Evolutionary conservation across 179 eudicot species (phyloP).

Genomic region (Beta macrorhiza): DNA sequence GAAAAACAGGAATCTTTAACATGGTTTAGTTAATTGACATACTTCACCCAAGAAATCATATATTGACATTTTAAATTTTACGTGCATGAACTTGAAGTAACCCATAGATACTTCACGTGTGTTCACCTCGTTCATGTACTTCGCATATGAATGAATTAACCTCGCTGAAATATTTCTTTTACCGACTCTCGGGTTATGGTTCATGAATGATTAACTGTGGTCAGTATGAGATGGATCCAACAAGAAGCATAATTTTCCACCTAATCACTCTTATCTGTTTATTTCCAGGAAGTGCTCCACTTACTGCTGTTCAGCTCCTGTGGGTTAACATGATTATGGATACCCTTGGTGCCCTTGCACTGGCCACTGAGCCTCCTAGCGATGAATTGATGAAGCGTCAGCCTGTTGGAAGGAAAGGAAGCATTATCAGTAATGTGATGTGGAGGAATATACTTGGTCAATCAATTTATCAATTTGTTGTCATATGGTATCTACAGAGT

Average conservation of each 20-base stretch:
- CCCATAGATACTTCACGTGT: neutral
- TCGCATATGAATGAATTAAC: neutral
- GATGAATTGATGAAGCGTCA: conserved; percentile 70
- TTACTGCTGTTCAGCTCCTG: conserved; percentile 91
- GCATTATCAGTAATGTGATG: conserved; percentile 77
- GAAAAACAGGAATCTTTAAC: neutral
- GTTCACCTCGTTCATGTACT: neutral
- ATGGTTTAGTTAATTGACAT: neutral
- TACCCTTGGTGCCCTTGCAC: conserved; percentile 85
- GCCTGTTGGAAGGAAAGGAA: conserved; percentile 82
- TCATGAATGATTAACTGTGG: neutral
- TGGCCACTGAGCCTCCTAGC: conserved; percentile 93
- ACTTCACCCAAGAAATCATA: neutral
- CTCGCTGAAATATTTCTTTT: neutral
- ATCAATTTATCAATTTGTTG: conserved; percentile 69
- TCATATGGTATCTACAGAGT: conserved; percentile 73
- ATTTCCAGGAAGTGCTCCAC: conserved; percentile 68
- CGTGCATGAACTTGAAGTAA: neutral
- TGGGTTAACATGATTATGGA: conserved; percentile 98
- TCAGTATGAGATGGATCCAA: neutral
- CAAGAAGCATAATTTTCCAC: too few species aligned
- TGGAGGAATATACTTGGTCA: conserved; percentile 96
- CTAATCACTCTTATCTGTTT: neutral
- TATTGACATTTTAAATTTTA: too few species aligned
- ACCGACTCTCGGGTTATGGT: neutral